These are phyloP conservation scores for Daldinia grandis DNA, from an alignment of 495 filamentous ascomycete genomes.

Conservation along the genomic window DNA sequence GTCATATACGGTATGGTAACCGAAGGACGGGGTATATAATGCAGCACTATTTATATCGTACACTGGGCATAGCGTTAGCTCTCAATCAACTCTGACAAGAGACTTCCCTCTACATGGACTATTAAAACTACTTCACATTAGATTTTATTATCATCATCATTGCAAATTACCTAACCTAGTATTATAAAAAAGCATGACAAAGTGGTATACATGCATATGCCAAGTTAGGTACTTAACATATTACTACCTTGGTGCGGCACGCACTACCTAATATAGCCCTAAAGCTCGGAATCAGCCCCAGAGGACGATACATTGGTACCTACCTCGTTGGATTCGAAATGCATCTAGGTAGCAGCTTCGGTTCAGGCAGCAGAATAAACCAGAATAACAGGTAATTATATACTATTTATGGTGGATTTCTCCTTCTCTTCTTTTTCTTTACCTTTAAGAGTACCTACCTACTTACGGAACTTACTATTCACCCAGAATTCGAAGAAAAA, in stretches of 20 bases:
- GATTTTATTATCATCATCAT: neutral
- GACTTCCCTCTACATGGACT: neutral
- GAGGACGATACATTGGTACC: neutral
- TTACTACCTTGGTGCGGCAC: neutral
- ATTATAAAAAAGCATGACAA: neutral
- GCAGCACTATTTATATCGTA: constrained; percentile 31
- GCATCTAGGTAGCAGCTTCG: constrained; percentile 4
- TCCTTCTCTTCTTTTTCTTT: neutral
- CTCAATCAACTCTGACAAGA: constrained; percentile 7
- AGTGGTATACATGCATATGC: neutral
- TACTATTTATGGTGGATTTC: constrained; percentile 5
- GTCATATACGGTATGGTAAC: constrained; percentile 35
- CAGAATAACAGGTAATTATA: neutral
- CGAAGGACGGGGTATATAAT: constrained; percentile 28
- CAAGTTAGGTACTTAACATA: neutral
- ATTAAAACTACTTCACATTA: neutral
- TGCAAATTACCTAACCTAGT: neutral
- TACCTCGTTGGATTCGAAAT: neutral
- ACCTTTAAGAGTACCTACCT: neutral
- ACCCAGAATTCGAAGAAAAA: neutral
- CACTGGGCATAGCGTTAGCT: neutral
- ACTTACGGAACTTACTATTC: neutral
- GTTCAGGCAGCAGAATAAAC: constrained; percentile 47
- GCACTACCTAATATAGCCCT: too few species aligned
- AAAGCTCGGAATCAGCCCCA: neutral